These are phyloP conservation scores for Sporothrix mexicana DNA, from an alignment of 2,329 filamentous ascomycete species.

Conservation along the genomic window DNA sequence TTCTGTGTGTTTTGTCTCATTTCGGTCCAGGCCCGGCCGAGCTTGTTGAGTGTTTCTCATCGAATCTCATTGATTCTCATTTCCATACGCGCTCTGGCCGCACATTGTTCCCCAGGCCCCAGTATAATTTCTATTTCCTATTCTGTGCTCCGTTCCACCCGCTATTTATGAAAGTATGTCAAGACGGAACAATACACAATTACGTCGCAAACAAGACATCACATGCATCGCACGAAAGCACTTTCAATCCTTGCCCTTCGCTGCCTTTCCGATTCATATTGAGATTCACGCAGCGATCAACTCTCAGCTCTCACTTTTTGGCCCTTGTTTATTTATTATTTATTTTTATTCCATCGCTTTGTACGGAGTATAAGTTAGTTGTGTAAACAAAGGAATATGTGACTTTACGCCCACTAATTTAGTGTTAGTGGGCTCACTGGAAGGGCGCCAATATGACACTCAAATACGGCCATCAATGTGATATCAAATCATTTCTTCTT, in stretches of 20 bases:
- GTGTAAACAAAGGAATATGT: no score
- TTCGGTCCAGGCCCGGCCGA: conserved; percentile 4
- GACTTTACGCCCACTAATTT: no score
- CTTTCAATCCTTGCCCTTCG: neutral
- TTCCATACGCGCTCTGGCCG: neutral
- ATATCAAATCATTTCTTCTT: neutral
- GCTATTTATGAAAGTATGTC: neutral
- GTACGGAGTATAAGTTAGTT: no score
- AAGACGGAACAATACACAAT: neutral
- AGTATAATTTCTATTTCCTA: neutral
- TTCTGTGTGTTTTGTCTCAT: neutral
- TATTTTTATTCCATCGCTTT: no score
- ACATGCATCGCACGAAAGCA: neutral
- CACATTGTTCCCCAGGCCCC: neutral
- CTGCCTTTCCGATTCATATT: conserved; percentile 18
- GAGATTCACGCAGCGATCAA: conserved; percentile 6
- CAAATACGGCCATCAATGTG: neutral
- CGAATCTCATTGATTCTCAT: neutral
- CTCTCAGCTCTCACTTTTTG: neutral
- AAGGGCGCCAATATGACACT: no score
- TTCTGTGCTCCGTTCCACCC: conserved; percentile 21
- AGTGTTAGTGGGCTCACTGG: no score
- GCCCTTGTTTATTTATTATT: no score
- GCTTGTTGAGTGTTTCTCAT: neutral
- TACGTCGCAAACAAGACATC: neutral